Conservation (phyloP, 208 protist genomes). For the Angomonas desouzai region DNA sequence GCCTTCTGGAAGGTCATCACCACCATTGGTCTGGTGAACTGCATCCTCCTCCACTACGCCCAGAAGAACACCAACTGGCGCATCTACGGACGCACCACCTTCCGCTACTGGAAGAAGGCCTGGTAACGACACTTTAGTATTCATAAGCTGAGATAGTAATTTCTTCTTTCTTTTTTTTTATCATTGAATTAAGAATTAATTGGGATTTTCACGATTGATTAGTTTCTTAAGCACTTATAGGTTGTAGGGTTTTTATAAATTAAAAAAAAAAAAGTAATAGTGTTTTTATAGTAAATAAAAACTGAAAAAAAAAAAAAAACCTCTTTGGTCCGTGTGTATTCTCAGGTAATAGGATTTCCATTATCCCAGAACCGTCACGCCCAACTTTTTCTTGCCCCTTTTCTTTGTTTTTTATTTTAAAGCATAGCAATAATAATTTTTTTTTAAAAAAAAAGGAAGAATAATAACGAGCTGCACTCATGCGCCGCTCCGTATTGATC, state of each 20-base stretch:
- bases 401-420: no score
- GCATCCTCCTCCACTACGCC: conserved; percentile 77
- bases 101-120: conserved; percentile 89
- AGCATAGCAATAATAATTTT: no score
- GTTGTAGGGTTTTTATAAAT: conserved; percentile 3
- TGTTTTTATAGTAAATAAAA: conserved; percentile 5
- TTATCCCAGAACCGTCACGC: no score
- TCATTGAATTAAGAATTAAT: conserved; percentile 7
- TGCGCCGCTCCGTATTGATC: conserved; percentile 11
- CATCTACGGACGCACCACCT: conserved; percentile 85
- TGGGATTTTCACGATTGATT: neutral
- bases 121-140: conserved; percentile 42
- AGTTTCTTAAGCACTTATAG: conserved; percentile 9
- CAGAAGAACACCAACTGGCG: conserved; percentile 89
- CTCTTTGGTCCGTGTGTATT: no score
- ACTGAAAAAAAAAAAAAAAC: conserved; percentile 13
- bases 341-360: no score
- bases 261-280: conserved; percentile 5
- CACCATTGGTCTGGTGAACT: conserved; percentile 76
- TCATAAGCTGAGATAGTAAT: conserved; percentile 1
- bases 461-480: conserved; percentile 1
- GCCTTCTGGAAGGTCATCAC: conserved; percentile 85
- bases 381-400: no score
- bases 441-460: conserved; percentile 15
- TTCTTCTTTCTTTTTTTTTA: conserved; percentile 6